phyloP scores from a whole-genome alignment of 176 grass and related monocot genomes.

The Eleusine indica region DNA sequence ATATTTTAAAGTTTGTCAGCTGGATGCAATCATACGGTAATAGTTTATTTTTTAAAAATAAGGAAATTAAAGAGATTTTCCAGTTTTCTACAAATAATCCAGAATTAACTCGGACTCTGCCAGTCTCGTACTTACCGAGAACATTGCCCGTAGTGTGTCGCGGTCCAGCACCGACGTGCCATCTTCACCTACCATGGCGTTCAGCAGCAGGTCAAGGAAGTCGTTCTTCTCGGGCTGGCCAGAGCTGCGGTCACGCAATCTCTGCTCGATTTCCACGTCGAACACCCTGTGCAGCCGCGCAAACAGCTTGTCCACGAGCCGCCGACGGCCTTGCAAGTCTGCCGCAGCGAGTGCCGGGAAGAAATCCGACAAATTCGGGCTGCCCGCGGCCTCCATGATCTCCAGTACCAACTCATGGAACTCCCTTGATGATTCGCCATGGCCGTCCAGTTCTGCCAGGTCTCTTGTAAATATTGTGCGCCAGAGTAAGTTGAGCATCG shows the following conservation, averaged over 20 bases:
- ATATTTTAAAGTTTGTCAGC: too few species aligned
- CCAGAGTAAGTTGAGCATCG: not conserved
- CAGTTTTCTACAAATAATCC: too few species aligned
- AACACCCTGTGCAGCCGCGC: constrained; percentile 37
- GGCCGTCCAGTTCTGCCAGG: not conserved
- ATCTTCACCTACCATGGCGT: constrained; percentile 12
- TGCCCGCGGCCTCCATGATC: constrained; percentile 34
- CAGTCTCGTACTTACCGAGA: constrained; percentile 32
- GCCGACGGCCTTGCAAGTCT: constrained; percentile 54
- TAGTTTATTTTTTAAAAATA: too few species aligned
- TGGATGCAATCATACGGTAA: too few species aligned
- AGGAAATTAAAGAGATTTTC: too few species aligned
- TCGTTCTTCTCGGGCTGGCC: constrained; percentile 33
- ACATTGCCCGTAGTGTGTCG: constrained; percentile 22
- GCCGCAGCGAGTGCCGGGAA: constrained; percentile 49
- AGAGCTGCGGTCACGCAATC: not conserved
- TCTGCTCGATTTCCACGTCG: constrained; percentile 45
- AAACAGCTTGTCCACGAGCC: not conserved
- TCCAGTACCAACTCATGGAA: constrained; percentile 32
- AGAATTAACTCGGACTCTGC: too few species aligned
- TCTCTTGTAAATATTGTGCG: not conserved
- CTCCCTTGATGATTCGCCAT: constrained; percentile 11
- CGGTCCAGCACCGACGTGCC: constrained; percentile 15
- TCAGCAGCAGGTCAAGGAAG: constrained; percentile 51
- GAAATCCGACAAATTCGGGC: constrained; percentile 61